Percentiles rank a stretch among this genome's conserved stretches.
These are phyloP conservation scores for Grammothele lineata DNA, from an alignment of 768 basidiomycete genomes.

Conservation along the genomic window DNA sequence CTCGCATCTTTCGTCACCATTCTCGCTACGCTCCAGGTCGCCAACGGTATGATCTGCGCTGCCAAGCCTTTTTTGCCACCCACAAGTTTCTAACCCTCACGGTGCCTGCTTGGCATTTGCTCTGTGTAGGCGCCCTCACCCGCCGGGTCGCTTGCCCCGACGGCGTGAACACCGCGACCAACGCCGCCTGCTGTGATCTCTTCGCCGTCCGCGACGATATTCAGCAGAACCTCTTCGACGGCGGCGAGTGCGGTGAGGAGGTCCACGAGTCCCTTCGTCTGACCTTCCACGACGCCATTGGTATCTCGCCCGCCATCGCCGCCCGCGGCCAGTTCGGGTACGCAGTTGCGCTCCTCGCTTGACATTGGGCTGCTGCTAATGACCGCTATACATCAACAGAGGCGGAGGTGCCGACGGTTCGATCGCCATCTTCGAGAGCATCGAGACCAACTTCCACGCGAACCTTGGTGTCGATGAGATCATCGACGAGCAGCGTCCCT, in stretches of 20 bases:
- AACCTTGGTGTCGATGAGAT: constrained; percentile 29
- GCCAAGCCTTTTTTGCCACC: too few relatives aligned
- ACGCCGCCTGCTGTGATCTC: constrained; percentile 15
- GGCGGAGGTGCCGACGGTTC: constrained; percentile 41
- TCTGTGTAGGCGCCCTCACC: constrained; percentile 8
- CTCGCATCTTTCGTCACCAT: constrained; percentile 17
- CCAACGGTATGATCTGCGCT: constrained; percentile 11
- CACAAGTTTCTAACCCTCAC: too few relatives aligned
- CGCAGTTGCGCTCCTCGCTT: background rate
- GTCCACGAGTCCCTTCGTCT: constrained; percentile 28
- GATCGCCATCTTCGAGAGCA: constrained; percentile 39
- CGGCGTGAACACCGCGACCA: constrained; percentile 10
- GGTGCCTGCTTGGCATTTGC: background rate
- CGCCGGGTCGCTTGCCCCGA: constrained; percentile 19
- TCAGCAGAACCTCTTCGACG: constrained; percentile 31
- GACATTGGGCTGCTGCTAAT: background rate
- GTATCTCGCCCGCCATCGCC: constrained; percentile 15
- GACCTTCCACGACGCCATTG: constrained; percentile 26
- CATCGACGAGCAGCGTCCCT: constrained; percentile 19
- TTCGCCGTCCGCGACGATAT: constrained; percentile 21
- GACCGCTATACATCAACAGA: background rate
- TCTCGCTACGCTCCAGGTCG: constrained; percentile 16
- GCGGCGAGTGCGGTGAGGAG: constrained; percentile 31
- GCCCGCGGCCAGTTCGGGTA: constrained; percentile 11
- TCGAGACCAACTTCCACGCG: constrained; percentile 40